Percentiles rank a stretch among this genome's conserved stretches.
phyloP scores from a whole-genome alignment of 73 alveolate genomes.

The Strombidium stylifer region DNA sequence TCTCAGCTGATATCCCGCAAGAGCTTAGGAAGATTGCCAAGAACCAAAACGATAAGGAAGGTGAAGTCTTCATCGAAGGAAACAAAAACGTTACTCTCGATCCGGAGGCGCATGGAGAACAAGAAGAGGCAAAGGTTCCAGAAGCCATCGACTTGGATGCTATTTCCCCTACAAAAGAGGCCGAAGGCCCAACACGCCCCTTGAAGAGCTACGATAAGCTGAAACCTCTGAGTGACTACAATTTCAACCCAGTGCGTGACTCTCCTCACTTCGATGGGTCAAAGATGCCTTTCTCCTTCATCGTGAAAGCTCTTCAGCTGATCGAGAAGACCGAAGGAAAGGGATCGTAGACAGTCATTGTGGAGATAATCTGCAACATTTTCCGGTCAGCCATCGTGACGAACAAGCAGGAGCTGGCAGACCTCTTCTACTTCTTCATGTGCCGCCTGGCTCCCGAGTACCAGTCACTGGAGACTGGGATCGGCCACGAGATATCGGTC shows the following conservation, averaged over 20 bases:
- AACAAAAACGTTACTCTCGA: background rate
- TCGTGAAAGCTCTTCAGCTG: conserved; percentile 65
- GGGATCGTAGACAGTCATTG: conserved; percentile 76
- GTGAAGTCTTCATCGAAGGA: background rate
- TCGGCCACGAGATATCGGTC: conserved; percentile 89
- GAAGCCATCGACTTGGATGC: background rate
- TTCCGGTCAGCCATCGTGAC: conserved; percentile 72
- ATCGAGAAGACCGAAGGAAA: conserved; percentile 85
- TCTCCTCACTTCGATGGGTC: conserved; percentile 49
- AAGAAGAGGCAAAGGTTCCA: background rate
- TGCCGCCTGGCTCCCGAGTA: conserved; percentile 96
- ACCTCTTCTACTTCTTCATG: conserved; percentile 86
- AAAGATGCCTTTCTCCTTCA: conserved; percentile 62
- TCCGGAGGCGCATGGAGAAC: background rate
- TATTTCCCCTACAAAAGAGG: background rate
- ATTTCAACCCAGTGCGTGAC: conserved; percentile 54
- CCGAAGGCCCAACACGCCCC: no score
- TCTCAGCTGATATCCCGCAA: background rate
- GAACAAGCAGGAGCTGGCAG: conserved; percentile 67
- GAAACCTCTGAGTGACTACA: background rate
- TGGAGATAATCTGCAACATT: conserved; percentile 76
- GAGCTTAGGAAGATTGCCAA: background rate
- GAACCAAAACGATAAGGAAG: background rate
- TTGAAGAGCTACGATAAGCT: background rate
- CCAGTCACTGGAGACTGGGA: conserved; percentile 93